These are phyloP conservation scores for Triticum timopheevii DNA, from an alignment of 176 grass and related monocot genomes.

Conservation along the genomic window DNA sequence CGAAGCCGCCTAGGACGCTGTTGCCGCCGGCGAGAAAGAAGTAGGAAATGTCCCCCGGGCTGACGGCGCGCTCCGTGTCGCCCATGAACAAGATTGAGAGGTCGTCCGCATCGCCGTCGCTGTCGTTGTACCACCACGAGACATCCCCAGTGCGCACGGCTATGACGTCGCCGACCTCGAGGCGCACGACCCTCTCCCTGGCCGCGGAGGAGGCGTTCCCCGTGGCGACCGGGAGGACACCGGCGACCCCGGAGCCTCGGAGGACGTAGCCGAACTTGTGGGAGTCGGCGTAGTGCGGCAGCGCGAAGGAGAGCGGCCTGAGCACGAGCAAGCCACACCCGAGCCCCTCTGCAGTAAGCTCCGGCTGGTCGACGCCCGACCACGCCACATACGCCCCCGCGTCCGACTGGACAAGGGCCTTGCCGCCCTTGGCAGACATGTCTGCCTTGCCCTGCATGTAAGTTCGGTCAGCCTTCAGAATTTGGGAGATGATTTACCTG, in stretches of 20 bases:
- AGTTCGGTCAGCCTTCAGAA: no score
- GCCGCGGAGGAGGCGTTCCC: no score
- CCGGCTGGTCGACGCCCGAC: slow-evolving; percentile 15
- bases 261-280: slow-evolving; percentile 15
- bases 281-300: slow-evolving; percentile 22
- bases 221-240: not conserved
- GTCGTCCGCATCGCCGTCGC: not conserved
- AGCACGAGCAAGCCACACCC: slow-evolving; percentile 12
- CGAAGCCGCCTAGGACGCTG: not conserved
- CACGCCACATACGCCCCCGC: slow-evolving; percentile 19
- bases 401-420: not conserved
- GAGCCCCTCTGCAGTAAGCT: not conserved
- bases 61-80: not conserved
- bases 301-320: not conserved
- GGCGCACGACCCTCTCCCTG: slow-evolving; percentile 12
- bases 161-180: slow-evolving; percentile 19
- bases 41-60: slow-evolving; percentile 8
- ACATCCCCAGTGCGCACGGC: slow-evolving; percentile 8
- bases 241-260: slow-evolving; percentile 19
- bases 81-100: slow-evolving; percentile 21
- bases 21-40: slow-evolving; percentile 29
- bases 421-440: not conserved
- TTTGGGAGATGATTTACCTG: no score
- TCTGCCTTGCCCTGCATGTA: not conserved
- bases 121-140: slow-evolving; percentile 40